phyloP scores from a whole-genome alignment of 164 flowering plant genomes.

The Tinospora cordifolia region DNA sequence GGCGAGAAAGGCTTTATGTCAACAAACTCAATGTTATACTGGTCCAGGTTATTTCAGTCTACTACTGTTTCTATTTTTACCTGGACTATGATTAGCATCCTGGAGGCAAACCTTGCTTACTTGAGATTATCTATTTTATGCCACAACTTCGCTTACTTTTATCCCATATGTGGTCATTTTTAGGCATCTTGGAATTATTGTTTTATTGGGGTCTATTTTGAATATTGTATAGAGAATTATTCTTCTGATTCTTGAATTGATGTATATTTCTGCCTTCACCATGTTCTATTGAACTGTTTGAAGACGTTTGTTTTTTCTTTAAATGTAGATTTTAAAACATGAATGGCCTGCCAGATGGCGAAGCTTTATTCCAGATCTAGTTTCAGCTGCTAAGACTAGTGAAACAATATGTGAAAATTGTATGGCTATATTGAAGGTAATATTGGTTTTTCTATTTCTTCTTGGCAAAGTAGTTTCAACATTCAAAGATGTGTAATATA shows the following conservation, averaged over 20 bases:
- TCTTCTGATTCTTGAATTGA: not conserved
- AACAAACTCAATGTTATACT: constrained; percentile 87
- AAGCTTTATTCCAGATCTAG: constrained; percentile 91
- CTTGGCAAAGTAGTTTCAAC: not conserved
- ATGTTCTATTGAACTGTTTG: not conserved
- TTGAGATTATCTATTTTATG: not conserved
- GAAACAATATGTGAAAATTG: constrained; percentile 99
- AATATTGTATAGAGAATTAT: not conserved
- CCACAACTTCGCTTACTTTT: not conserved
- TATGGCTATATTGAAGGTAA: constrained; percentile 91
- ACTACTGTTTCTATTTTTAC: not conserved
- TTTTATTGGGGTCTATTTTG: not conserved
- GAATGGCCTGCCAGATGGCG: constrained; percentile 98
- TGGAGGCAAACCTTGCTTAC: not conserved
- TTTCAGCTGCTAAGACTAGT: constrained; percentile 92
- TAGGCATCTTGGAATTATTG: not conserved
- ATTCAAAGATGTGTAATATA: not conserved
- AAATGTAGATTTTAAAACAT: constrained; percentile 80
- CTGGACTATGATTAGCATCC: not conserved
- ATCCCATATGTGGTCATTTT: not conserved
- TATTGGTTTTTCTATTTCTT: not conserved
- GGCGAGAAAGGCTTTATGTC: constrained; percentile 85
- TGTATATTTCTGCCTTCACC: not conserved
- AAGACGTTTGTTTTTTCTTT: constrained; percentile 5
- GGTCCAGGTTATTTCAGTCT: constrained; percentile 59